Conservation (phyloP, 108 stramenopile genomes). For the Skeletonema grethae region DNA sequence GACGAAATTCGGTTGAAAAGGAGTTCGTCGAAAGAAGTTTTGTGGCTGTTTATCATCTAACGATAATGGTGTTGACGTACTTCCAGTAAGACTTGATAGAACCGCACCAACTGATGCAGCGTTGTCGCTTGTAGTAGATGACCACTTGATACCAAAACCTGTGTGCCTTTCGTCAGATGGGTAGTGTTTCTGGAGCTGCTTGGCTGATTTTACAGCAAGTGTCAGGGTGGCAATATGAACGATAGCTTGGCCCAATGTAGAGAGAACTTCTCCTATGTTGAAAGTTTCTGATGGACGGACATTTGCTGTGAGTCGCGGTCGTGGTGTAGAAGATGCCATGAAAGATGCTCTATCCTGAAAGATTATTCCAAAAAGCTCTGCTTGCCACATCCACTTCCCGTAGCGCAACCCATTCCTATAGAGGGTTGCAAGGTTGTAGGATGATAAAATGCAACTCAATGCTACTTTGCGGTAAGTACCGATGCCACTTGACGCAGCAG, state of each 20-base stretch:
- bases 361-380: slow-evolving; percentile 43
- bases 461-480: slow-evolving; percentile 45
- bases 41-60: slow-evolving; percentile 7
- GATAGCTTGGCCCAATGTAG: slow-evolving; percentile 48
- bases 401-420: slow-evolving; percentile 69
- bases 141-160: slow-evolving; percentile 27
- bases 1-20: slow-evolving; percentile 66
- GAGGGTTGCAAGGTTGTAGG: slow-evolving; percentile 59
- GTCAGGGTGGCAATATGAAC: slow-evolving; percentile 52
- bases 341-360: slow-evolving; percentile 35
- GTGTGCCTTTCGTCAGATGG: neutral
- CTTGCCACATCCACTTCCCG: slow-evolving; percentile 65
- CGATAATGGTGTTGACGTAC: neutral
- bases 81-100: slow-evolving; percentile 15
- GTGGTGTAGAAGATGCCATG: slow-evolving; percentile 50
- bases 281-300: slow-evolving; percentile 58
- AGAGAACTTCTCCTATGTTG: slow-evolving; percentile 34
- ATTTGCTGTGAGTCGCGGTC: slow-evolving; percentile 47
- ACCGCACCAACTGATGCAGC: slow-evolving; percentile 19
- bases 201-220: slow-evolving; percentile 41
- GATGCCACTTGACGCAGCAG: slow-evolving; percentile 54
- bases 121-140: neutral
- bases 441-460: slow-evolving; percentile 58
- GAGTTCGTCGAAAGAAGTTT: slow-evolving; percentile 44
- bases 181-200: slow-evolving; percentile 28